Evolutionary conservation across 176 grass and related monocot species (phyloP).

Genomic region (Aegilops speltoides): DNA sequence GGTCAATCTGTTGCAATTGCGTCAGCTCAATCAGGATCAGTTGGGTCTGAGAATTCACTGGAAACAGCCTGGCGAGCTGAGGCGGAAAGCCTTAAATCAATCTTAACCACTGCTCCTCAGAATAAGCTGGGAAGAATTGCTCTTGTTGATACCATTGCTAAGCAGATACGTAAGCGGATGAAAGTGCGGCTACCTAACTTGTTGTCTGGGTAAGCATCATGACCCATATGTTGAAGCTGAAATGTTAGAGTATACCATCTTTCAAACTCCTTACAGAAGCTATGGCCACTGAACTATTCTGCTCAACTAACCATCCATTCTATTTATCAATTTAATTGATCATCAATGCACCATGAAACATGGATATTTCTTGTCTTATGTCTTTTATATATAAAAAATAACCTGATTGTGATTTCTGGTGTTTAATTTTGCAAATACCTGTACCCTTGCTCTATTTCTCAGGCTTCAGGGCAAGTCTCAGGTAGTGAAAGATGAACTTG

Average conservation of each 20-base stretch:
- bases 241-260: conserved; percentile 16
- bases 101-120: conserved; percentile 70
- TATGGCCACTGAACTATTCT: conserved; percentile 11
- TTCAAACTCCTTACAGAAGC: neutral
- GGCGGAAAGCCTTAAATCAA: conserved; percentile 78
- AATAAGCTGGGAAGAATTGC: conserved; percentile 87
- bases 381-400: conserved; percentile 7
- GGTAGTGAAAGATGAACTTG: conserved; percentile 86
- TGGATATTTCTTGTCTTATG: neutral
- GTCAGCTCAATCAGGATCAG: conserved; percentile 80
- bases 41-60: conserved; percentile 82
- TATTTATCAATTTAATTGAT: conserved; percentile 14
- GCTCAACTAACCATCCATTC: neutral
- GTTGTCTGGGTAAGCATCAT: conserved; percentile 57
- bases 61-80: conserved; percentile 93
- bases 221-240: neutral
- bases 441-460: conserved; percentile 10
- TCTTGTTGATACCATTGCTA: conserved; percentile 78
- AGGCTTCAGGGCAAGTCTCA: conserved; percentile 94
- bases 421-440: conserved; percentile 19
- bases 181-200: conserved; percentile 84
- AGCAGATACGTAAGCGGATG: conserved; percentile 89
- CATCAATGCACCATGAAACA: neutral
- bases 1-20: conserved; percentile 91
- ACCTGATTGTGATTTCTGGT: conserved; percentile 5